Evolutionary conservation across 139 green algal genomes (phyloP).

Genomic region (Coccomyxa sp.): DNA sequence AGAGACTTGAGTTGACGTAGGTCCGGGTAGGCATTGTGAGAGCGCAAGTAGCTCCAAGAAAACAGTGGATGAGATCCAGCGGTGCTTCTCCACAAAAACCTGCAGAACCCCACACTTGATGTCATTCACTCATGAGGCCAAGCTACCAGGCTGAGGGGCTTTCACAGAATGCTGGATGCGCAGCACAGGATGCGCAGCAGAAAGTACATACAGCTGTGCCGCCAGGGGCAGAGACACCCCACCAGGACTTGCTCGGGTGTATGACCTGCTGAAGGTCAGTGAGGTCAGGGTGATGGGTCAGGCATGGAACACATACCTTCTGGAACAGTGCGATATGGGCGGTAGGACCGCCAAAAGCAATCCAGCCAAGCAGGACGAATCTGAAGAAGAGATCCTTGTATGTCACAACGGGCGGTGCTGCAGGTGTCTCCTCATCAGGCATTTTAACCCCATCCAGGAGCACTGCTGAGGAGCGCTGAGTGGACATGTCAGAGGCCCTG

Average conservation of each 20-base stretch:
- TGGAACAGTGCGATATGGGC: slow-evolving; percentile 79
- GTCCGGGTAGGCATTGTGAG: slow-evolving; percentile 83
- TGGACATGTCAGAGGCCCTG: too few species aligned
- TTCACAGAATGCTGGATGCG: neutral
- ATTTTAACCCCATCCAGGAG: too few species aligned
- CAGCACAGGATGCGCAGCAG: neutral
- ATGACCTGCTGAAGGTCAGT: too few species aligned
- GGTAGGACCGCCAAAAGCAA: slow-evolving; percentile 72
- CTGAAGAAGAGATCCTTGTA: slow-evolving; percentile 3
- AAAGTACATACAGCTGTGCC: too few species aligned
- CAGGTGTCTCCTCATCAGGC: neutral
- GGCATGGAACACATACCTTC: slow-evolving; percentile 46
- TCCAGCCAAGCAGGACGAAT: slow-evolving; percentile 38
- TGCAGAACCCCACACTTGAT: too few species aligned
- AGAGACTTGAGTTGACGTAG: slow-evolving; percentile 82
- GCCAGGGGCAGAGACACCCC: neutral
- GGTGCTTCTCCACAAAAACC: slow-evolving; percentile 68
- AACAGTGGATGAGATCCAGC: slow-evolving; percentile 69
- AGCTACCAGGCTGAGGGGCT: neutral
- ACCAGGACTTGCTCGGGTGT: neutral
- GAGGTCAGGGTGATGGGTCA: too few species aligned
- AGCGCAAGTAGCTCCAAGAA: slow-evolving; percentile 91
- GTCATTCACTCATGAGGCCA: neutral
- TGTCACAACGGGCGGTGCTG: neutral
- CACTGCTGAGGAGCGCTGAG: too few species aligned